phyloP scores from a whole-genome alignment of 371 early-diverging fungal genomes.

The Funneliformis caledonium region DNA sequence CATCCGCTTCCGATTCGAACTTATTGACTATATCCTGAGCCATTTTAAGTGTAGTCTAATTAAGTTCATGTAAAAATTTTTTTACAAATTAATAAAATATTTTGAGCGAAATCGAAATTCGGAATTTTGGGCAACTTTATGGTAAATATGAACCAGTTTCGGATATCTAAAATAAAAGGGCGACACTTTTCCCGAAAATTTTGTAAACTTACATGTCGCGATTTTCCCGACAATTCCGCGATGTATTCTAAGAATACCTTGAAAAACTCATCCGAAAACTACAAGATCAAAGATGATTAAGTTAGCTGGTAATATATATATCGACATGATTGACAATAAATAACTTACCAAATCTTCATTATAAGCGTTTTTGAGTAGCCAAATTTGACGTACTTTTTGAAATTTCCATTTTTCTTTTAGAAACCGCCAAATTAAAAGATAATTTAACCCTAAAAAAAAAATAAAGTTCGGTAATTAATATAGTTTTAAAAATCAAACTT shows the following conservation, averaged over 20 bases:
- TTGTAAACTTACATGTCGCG: slow-evolving; percentile 33
- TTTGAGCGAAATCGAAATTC: no score
- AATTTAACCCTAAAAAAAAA: background rate
- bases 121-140: no score
- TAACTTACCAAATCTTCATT: slow-evolving; percentile 40
- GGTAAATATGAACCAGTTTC: no score
- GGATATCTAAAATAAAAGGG: no score
- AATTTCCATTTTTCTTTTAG: slow-evolving; percentile 53
- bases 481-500: background rate
- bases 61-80: background rate
- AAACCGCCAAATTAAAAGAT: background rate
- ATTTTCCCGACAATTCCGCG: slow-evolving; percentile 44
- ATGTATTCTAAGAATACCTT: slow-evolving; percentile 43
- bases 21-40: background rate
- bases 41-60: background rate
- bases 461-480: background rate
- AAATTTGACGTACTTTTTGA: slow-evolving; percentile 59
- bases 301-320: no score
- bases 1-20: background rate
- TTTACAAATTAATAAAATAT: background rate
- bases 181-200: background rate
- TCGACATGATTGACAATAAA: background rate
- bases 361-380: slow-evolving; percentile 58
- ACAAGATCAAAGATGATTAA: background rate
- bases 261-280: slow-evolving; percentile 44